phyloP scores from a whole-genome alignment of 208 protist genomes.

The Leptomonas pyrrhocoris region DNA sequence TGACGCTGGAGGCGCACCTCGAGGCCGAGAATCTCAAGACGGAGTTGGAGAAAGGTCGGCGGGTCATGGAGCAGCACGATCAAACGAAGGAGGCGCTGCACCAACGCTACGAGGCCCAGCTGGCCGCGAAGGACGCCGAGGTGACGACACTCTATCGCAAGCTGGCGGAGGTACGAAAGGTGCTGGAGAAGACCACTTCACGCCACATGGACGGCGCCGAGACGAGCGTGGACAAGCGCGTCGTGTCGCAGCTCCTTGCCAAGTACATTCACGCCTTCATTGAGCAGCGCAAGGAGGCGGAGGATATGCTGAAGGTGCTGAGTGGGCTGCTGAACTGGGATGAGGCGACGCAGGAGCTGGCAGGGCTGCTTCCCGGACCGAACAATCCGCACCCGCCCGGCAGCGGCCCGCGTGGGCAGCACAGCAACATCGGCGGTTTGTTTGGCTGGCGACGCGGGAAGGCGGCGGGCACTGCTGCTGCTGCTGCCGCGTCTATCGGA shows the following conservation, averaged over 20 bases:
- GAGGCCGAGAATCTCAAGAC: constrained; percentile 34
- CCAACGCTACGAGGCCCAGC: constrained; percentile 24
- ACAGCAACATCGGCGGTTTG: constrained; percentile 6
- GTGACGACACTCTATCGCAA: constrained; percentile 76
- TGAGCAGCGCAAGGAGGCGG: constrained; percentile 47
- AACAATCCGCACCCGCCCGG: constrained; percentile 54
- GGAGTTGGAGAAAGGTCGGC: constrained; percentile 16
- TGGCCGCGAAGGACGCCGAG: constrained; percentile 67
- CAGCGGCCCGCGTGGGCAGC: not conserved
- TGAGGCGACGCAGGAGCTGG: constrained; percentile 76
- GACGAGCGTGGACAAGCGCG: constrained; percentile 78
- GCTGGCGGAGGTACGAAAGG: constrained; percentile 67
- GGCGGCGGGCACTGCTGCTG: not conserved
- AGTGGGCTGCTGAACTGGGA: constrained; percentile 81
- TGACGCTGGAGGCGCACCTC: constrained; percentile 29
- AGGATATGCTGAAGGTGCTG: constrained; percentile 82
- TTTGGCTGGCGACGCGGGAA: constrained; percentile 30
- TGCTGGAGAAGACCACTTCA: constrained; percentile 61
- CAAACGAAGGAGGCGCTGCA: constrained; percentile 5
- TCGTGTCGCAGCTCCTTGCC: constrained; percentile 79
- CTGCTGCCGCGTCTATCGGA: not conserved
- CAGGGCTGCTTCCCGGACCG: constrained; percentile 75
- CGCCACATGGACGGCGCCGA: constrained; percentile 60
- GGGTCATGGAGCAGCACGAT: constrained; percentile 20
- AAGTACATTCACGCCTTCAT: constrained; percentile 87